phyloP scores from a whole-genome alignment of 805 yeast genomes.

The Ogataea dorogensis region DNA sequence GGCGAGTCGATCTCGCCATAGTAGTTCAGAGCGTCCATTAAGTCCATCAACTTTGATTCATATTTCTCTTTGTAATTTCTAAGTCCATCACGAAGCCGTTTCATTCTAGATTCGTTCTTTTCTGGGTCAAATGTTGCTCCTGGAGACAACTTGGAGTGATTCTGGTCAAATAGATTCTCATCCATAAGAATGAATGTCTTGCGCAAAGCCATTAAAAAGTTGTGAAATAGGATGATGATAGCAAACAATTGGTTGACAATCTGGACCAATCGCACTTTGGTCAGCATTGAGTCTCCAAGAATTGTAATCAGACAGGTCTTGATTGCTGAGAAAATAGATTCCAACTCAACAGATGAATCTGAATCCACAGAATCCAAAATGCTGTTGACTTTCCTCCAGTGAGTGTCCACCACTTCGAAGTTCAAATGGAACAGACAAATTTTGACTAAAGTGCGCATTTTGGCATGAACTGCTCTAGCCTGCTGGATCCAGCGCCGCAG shows the following conservation, averaged over 20 bases:
- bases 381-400: conserved; percentile 43
- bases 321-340: conserved; percentile 43
- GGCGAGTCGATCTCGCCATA: conserved; percentile 52
- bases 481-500: conserved; percentile 54
- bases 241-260: conserved; percentile 45
- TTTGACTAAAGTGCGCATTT: conserved; percentile 56
- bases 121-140: conserved; percentile 39
- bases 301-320: conserved; percentile 61
- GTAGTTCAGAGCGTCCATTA: conserved; percentile 44
- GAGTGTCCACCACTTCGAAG: conserved; percentile 56
- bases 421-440: conserved; percentile 56
- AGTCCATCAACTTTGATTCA: conserved; percentile 42
- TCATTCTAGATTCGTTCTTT: conserved; percentile 40
- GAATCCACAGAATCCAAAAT: conserved; percentile 26
- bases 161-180: conserved; percentile 42
- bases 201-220: conserved; percentile 50
- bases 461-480: conserved; percentile 53
- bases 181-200: conserved; percentile 52
- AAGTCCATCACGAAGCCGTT: conserved; percentile 41
- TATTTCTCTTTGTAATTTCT: conserved; percentile 45
- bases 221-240: conserved; percentile 46
- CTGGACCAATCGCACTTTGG: conserved; percentile 53
- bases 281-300: conserved; percentile 63
- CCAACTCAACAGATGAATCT: conserved; percentile 33
- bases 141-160: conserved; percentile 35